Evolutionary conservation across 2,329 filamentous ascomycete species (phyloP).

Genomic region (Knoxdaviesia proteae): DNA sequence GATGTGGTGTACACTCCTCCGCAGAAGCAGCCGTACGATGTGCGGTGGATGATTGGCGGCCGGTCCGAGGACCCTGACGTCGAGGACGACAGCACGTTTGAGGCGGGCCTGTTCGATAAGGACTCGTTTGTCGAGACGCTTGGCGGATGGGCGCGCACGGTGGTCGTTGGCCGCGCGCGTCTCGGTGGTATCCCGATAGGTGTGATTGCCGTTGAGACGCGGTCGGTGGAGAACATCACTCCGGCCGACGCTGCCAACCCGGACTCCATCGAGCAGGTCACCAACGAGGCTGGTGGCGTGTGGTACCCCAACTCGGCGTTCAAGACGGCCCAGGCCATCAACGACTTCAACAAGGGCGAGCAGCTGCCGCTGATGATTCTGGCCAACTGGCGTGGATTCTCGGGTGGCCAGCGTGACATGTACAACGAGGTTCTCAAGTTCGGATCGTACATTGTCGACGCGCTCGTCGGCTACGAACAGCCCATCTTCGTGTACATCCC

Average conservation of each 20-base stretch:
- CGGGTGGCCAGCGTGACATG: constrained; percentile 97
- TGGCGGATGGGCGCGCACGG: constrained; percentile 89
- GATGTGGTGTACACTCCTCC: constrained; percentile 70
- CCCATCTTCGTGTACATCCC: constrained; percentile 98
- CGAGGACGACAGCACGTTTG: constrained; percentile 48
- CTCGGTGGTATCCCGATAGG: constrained; percentile 94
- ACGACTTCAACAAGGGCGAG: constrained; percentile 97
- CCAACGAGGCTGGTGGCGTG: constrained; percentile 88
- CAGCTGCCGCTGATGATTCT: constrained; percentile 97
- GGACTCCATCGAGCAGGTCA: constrained; percentile 90
- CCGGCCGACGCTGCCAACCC: constrained; percentile 95
- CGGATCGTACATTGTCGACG: constrained; percentile 96
- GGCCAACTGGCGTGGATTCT: constrained; percentile 99
- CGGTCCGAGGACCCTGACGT: constrained; percentile 37
- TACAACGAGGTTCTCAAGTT: constrained; percentile 99
- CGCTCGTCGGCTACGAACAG: constrained; percentile 95
- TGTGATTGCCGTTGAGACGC: constrained; percentile 93
- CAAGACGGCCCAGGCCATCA: constrained; percentile 98
- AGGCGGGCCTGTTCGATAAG: constrained; percentile 85
- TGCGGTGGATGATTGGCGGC: constrained; percentile 80
- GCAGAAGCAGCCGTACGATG: constrained; percentile 73
- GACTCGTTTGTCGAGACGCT: constrained; percentile 94
- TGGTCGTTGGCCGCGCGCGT: constrained; percentile 88
- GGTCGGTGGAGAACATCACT: constrained; percentile 88
- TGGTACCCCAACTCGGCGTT: constrained; percentile 99